These are phyloP conservation scores for Geum urbanum DNA, from an alignment of 306 rosid species.

Conservation along the genomic window DNA sequence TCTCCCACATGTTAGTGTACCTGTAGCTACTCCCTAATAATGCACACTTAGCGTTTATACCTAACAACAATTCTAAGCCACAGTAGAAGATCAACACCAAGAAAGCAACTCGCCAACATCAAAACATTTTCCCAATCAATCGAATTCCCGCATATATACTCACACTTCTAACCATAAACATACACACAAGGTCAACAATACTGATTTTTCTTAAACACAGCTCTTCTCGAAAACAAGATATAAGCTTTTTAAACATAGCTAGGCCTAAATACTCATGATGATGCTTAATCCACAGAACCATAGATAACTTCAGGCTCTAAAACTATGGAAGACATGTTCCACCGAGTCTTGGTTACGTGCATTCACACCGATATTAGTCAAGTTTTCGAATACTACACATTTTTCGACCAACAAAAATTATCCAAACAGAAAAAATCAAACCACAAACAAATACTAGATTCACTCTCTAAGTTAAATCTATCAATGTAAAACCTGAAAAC, in stretches of 20 bases:
- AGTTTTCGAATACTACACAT: neutral
- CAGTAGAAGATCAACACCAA: too few relatives aligned
- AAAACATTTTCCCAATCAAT: neutral
- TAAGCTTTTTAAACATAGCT: neutral
- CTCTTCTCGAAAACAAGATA: too few relatives aligned
- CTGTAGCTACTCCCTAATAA: too few relatives aligned
- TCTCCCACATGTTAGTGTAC: neutral
- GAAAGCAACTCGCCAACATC: too few relatives aligned
- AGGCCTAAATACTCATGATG: neutral
- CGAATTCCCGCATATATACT: neutral
- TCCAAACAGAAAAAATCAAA: neutral
- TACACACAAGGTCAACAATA: neutral
- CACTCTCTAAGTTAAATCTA: neutral
- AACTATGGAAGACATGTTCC: neutral
- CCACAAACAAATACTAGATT: neutral
- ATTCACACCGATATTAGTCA: neutral
- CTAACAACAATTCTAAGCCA: too few relatives aligned
- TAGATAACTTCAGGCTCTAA: neutral
- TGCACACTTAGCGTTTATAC: too few relatives aligned
- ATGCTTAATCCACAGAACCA: neutral
- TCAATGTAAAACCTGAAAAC: neutral
- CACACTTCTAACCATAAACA: neutral
- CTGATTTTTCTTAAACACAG: neutral
- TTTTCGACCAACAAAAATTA: neutral
- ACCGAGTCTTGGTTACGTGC: neutral